phyloP scores from a whole-genome alignment of 2,329 filamentous ascomycete species.

The Akanthomyces uredinophilus region DNA sequence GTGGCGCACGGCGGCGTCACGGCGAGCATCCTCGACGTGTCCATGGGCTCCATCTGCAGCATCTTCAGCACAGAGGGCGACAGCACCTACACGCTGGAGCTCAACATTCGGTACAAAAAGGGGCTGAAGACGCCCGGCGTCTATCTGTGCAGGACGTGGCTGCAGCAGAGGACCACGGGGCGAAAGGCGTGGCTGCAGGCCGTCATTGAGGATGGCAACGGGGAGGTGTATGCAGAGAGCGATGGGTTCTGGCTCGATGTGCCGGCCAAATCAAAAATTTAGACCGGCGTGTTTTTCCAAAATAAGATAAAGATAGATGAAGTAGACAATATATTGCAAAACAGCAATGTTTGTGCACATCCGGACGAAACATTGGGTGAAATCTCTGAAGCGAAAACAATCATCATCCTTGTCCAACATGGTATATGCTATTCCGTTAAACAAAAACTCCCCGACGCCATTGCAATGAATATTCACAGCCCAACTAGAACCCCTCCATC shows the following conservation, averaged over 20 bases:
- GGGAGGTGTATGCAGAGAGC: neutral
- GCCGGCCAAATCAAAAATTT: neutral
- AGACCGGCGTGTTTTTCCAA: neutral
- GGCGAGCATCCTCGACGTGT: constrained; percentile 20
- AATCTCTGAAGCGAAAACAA: neutral
- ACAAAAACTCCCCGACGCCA: constrained; percentile 5
- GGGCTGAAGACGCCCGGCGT: constrained; percentile 16
- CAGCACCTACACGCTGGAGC: constrained; percentile 19
- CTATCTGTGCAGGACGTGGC: constrained; percentile 13
- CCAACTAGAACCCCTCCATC: constrained; percentile 48
- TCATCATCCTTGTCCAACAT: neutral
- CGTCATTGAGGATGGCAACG: constrained; percentile 15
- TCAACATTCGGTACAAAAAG: constrained; percentile 19
- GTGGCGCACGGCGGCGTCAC: constrained; percentile 21
- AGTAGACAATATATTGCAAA: neutral
- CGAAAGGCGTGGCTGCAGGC: constrained; percentile 20
- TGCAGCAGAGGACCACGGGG: constrained; percentile 16
- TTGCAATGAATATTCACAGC: neutral
- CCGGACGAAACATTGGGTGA: too few relatives aligned
- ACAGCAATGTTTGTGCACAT: neutral
- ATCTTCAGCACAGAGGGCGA: constrained; percentile 15
- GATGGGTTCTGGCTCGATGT: constrained; percentile 10
- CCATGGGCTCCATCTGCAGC: constrained; percentile 16
- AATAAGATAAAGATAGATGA: neutral
- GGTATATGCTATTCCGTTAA: neutral